Base-by-base conservation (phyloP, 495 filamentous ascomycete species). In the Penicillium bialowiezense region DNA sequence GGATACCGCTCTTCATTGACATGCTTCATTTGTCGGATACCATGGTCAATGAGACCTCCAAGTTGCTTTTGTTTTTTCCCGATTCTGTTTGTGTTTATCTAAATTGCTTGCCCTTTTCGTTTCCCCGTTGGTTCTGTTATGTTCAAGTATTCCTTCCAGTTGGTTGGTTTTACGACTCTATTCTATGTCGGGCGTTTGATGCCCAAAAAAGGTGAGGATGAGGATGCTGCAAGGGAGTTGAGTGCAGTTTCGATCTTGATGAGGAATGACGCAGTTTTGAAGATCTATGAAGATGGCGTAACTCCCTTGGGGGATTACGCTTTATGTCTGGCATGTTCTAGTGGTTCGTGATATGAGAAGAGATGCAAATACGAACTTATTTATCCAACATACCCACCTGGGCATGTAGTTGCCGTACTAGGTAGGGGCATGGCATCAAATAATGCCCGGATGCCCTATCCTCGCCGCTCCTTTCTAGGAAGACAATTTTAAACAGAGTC, bases 301-400 rank as follows among this genome's bases (percentile, higher is more conserved):
- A 35, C 7, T 20, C n/a, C 28, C 19, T 35, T 10, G 13, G 21
- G 20, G 45, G 45, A 39, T 7, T 39, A 23, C 45, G 45, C 19
- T 29, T 48, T 40, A 48, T 40, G 45, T 19, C 43, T 14, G 20
- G 24, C 37, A 32, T 47, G 44, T 26, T 44, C 31, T 35, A 36
- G 38, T 26, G 39, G 39, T 43, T 44, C 20, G 38, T 42, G 31
- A 17, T 35, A 43, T 50, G 44, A 41, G 51, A 46, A 56, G 43
- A 60, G 47, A 56, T 60, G 55, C 60, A 58, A 60, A 51, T 56
- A 55, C 51, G 58, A 58, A 55, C 41, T 63, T 55, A 58, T 61
- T 35, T 31, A 42, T 54, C 47, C 48, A 43, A 32, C 19, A 15
- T 48, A 12, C 21, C 42, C 24, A 26, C 26, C 4, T 26, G 6